Evolutionary conservation across 1,139 yeast species (phyloP).

Genomic region (Torulaspora pretoriensis): DNA sequence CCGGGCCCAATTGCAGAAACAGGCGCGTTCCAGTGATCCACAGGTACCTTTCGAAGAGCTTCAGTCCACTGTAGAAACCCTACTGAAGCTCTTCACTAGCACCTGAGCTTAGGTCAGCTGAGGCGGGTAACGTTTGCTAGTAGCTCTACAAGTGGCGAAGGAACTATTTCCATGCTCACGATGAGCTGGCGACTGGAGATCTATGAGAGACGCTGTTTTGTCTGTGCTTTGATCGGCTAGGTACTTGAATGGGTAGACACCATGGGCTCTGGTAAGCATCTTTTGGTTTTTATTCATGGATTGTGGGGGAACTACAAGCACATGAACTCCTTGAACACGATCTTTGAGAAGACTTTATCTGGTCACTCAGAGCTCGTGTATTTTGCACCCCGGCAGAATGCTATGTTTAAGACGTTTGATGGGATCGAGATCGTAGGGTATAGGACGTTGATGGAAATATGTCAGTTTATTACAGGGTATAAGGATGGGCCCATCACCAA

Average conservation of each 20-base stretch:
- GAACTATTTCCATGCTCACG: neutral
- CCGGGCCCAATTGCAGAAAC: slow-evolving; percentile 23
- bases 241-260: neutral
- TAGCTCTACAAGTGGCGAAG: neutral
- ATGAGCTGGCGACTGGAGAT: no score
- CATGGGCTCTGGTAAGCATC: slow-evolving; percentile 44
- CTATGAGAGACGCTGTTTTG: no score
- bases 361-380: slow-evolving; percentile 48
- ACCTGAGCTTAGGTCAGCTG: slow-evolving; percentile 12
- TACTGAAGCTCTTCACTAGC: slow-evolving; percentile 25
- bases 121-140: slow-evolving; percentile 2
- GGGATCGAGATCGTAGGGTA: slow-evolving; percentile 73
- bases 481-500: slow-evolving; percentile 40
- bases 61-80: slow-evolving; percentile 31
- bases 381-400: slow-evolving; percentile 64
- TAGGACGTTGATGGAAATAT: slow-evolving; percentile 63
- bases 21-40: slow-evolving; percentile 10
- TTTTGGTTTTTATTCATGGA: slow-evolving; percentile 81
- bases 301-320: slow-evolving; percentile 84
- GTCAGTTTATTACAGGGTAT: slow-evolving; percentile 42
- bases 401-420: slow-evolving; percentile 77
- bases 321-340: slow-evolving; percentile 55
- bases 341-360: slow-evolving; percentile 44
- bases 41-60: slow-evolving; percentile 26
- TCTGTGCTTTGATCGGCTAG: no score